These are phyloP conservation scores for Auriscalpium vulgare DNA, from an alignment of 768 basidiomycete genomes.

Conservation along the genomic window DNA sequence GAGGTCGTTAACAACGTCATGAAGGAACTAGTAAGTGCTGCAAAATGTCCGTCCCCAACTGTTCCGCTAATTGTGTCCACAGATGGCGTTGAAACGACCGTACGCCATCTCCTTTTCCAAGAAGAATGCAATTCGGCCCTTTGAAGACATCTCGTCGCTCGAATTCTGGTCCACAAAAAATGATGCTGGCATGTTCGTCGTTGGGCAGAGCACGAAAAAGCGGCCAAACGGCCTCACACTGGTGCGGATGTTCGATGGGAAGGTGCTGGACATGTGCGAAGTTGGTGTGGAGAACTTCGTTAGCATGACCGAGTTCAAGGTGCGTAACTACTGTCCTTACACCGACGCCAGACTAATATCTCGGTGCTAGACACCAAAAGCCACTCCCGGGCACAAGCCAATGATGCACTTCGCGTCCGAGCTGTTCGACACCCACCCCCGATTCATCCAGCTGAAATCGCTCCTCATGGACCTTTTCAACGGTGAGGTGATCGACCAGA, in stretches of 20 bases:
- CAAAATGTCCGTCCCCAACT: not conserved
- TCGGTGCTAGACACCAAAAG: slow-evolving; percentile 65
- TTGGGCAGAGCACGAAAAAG: slow-evolving; percentile 93
- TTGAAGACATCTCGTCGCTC: slow-evolving; percentile 75
- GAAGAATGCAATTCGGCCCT: slow-evolving; percentile 86
- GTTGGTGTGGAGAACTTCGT: slow-evolving; percentile 78
- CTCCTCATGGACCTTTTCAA: slow-evolving; percentile 88
- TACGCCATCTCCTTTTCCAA: slow-evolving; percentile 88
- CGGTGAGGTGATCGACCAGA: slow-evolving; percentile 73
- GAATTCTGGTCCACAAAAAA: slow-evolving; percentile 94
- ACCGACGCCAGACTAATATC: not conserved
- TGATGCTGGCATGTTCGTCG: slow-evolving; percentile 84
- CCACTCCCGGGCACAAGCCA: slow-evolving; percentile 83
- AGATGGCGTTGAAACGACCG: slow-evolving; percentile 95
- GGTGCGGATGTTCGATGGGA: slow-evolving; percentile 77
- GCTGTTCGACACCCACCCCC: slow-evolving; percentile 90
- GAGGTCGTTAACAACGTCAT: slow-evolving; percentile 74
- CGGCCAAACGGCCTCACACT: slow-evolving; percentile 82
- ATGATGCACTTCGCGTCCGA: slow-evolving; percentile 94
- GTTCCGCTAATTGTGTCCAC: not conserved
- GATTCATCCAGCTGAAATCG: slow-evolving; percentile 87
- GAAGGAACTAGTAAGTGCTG: slow-evolving; percentile 72
- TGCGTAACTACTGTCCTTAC: slow-evolving; percentile 27
- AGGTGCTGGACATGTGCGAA: slow-evolving; percentile 92
- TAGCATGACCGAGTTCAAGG: slow-evolving; percentile 81